Evolutionary conservation across 2,329 filamentous ascomycete genomes (phyloP), one percentile per base, ranked within the genome.

Genomic region (Aspergillus sp.): DNA sequence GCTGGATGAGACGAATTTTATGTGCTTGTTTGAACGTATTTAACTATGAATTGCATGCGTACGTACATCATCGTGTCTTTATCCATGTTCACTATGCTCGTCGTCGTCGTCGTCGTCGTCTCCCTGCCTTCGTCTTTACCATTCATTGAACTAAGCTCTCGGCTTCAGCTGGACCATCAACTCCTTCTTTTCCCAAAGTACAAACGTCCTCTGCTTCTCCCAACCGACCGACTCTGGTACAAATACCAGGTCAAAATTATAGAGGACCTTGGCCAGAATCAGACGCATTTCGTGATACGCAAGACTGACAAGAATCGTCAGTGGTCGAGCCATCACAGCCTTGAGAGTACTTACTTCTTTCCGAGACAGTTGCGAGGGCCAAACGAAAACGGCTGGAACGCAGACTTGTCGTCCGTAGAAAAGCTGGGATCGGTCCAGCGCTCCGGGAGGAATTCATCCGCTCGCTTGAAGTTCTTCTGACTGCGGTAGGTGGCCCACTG

Each of bases 251-350:
- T 65, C 63, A 46, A 64, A 66, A 19, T 60, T 56, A 47, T 55
- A 63, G 2, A 66, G 45, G 13, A 66, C 41, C 32, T 56, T 58
- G 4, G 54, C 52, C 8, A 61, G 47, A 42, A 68, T 65, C 7
- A 66, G 38, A 4, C 61, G 56, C 57, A 70, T 62, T 50, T 68
- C 65, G 3, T 56, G 65, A 56, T 74, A 74, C 2, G 69, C 68
- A 53, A 65, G 52, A 45, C 63, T 65, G 19, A 17, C 16, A 50
- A 9, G 10, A 32, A 13, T 16, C n/a, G 40, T 36, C 26, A 53
- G 33, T 22, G 9, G 33, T 4, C 3, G 33, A 35, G n/a, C 33
- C 22, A 24, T 35, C n/a, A n/a, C n/a, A 35, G 3, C 9, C 35
- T 50, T 17, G 14, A 22, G 14, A 8, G 32, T 4, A 51, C 60